Evolutionary conservation across 306 rosid genomes (phyloP).

Genomic region (Vigna radiata): DNA sequence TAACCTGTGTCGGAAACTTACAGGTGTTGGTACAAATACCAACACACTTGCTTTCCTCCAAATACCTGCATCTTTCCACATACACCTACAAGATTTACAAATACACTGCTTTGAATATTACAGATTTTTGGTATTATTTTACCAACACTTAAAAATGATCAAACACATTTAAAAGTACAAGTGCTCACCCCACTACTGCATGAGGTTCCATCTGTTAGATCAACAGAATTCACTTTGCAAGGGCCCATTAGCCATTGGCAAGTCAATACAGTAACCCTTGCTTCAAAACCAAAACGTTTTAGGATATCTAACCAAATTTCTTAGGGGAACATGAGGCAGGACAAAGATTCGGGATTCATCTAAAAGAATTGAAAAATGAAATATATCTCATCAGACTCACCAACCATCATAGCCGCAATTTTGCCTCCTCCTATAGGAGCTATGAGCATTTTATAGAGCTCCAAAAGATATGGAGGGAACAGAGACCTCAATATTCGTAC

Average conservation of each 20-base stretch:
- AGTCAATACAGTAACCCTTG: conserved; percentile 91
- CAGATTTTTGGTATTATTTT: conserved; percentile 13
- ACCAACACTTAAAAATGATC: conserved; percentile 10
- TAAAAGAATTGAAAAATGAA: conserved; percentile 21
- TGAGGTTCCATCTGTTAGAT: conserved; percentile 69
- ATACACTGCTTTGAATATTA: conserved; percentile 27
- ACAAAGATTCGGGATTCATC: conserved; percentile 24
- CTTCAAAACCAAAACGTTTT: conserved; percentile 57
- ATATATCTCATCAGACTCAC: conserved; percentile 56
- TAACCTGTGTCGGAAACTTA: conserved; percentile 94
- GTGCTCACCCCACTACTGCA: conserved; percentile 80
- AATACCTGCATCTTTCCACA: conserved; percentile 90
- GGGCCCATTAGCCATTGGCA: conserved; percentile 98
- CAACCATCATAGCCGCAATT: conserved; percentile 91
- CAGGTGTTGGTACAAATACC: conserved; percentile 89
- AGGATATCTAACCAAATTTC: conserved; percentile 45
- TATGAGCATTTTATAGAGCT: conserved; percentile 73
- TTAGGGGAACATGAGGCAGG: conserved; percentile 30
- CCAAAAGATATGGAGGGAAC: conserved; percentile 86
- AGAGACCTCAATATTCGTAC: conserved; percentile 73
- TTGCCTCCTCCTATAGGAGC: conserved; percentile 82
- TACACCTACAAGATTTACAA: conserved; percentile 63
- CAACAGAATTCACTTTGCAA: conserved; percentile 76
- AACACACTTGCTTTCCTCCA: conserved; percentile 91
- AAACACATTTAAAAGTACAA: conserved; percentile 41